phyloP scores from a whole-genome alignment of 2,329 filamentous ascomycete genomes.

The Apiospora saccharicola region DNA sequence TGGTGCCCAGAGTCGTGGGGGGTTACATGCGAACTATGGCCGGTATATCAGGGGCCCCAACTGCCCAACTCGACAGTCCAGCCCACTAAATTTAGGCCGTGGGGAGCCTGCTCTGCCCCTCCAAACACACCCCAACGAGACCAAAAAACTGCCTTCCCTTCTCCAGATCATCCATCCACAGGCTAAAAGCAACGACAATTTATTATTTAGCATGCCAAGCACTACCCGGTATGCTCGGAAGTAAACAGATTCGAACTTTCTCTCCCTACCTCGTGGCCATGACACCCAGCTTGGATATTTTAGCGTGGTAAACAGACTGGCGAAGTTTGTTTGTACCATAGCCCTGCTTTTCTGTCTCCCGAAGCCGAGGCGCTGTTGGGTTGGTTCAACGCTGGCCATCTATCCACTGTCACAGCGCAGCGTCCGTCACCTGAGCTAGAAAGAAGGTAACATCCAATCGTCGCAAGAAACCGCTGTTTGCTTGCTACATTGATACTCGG shows the following conservation, averaged over 20 bases:
- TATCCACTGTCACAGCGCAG: not conserved
- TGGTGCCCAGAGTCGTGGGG: not conserved
- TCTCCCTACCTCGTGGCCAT: not conserved
- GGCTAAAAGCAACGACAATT: slow-evolving; percentile 11
- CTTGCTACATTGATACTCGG: not conserved
- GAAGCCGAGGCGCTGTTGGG: not conserved
- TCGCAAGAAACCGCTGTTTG: not conserved
- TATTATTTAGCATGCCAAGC: slow-evolving; percentile 9
- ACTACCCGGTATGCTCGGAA: not conserved
- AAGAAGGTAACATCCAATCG: slow-evolving; percentile 3
- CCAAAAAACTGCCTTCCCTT: not conserved
- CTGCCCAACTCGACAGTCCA: not conserved
- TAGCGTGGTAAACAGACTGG: slow-evolving; percentile 1
- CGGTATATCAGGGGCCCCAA: not conserved
- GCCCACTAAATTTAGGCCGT: slow-evolving; percentile 5
- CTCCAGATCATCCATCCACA: slow-evolving; percentile 1
- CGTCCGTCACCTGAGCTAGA: slow-evolving; percentile 1
- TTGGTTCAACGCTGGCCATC: not conserved
- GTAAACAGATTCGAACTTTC: not conserved
- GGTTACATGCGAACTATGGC: not conserved
- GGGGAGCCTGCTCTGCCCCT: not conserved
- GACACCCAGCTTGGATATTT: not conserved
- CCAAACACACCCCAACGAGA: not conserved
- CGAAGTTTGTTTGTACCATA: not conserved
- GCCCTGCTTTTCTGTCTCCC: not conserved